Percentiles rank a stretch among this genome's conserved stretches.
Evolutionary conservation across 257 asterid species (phyloP).

Genomic region (Ilex asprella): DNA sequence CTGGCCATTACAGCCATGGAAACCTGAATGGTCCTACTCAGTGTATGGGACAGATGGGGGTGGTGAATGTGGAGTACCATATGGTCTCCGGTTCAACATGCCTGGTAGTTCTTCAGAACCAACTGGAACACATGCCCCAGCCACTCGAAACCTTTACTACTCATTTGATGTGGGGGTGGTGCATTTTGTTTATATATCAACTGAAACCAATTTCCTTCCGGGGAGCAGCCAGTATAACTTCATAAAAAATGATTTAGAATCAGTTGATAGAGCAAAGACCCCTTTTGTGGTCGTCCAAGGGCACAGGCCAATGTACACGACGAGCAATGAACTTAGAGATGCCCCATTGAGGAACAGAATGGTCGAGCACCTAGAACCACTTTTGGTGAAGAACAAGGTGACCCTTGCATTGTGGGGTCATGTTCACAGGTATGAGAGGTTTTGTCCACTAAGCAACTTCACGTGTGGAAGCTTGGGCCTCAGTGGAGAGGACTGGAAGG

Average conservation of each 20-base stretch:
- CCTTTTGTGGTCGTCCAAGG: conserved; percentile 87
- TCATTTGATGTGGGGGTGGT: conserved; percentile 79
- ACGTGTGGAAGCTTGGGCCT: conserved; percentile 58
- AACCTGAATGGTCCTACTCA: conserved; percentile 64
- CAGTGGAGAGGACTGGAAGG: conserved; percentile 32
- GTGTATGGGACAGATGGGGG: conserved; percentile 80
- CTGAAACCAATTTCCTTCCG: conserved; percentile 71
- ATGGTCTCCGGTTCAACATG: conserved; percentile 77
- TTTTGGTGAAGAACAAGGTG: conserved; percentile 66
- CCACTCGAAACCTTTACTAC: conserved; percentile 73
- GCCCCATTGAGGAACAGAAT: conserved; percentile 50
- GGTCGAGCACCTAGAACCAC: conserved; percentile 64
- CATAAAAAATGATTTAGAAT: conserved; percentile 69
- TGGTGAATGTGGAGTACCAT: conserved; percentile 95
- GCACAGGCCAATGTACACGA: conserved; percentile 91
- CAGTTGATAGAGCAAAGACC: conserved; percentile 60
- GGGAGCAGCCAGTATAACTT: conserved; percentile 81
- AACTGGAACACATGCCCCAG: conserved; percentile 72
- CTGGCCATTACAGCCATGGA: conserved; percentile 94
- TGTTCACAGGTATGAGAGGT: conserved; percentile 82
- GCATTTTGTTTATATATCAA: conserved; percentile 81
- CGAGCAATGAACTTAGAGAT: conserved; percentile 56
- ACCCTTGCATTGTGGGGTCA: conserved; percentile 90
- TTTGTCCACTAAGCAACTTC: conserved; percentile 76
- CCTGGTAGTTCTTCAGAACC: conserved; percentile 80